Base-by-base conservation (phyloP, 2,329 filamentous ascomycete genomes). In the Pestalotiopsis sp. region DNA sequence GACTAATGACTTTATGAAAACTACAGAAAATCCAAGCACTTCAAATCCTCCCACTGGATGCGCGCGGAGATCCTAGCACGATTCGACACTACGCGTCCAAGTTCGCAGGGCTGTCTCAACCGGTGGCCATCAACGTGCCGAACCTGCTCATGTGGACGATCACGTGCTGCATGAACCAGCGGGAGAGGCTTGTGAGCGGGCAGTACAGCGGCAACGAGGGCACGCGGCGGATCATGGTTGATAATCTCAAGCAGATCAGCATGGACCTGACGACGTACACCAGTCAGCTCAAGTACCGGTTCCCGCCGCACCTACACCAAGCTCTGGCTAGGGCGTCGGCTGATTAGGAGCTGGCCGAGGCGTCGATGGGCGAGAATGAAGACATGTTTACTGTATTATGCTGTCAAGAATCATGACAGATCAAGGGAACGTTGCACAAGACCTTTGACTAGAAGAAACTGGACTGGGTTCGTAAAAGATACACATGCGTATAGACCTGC, bases 91-190 rank as follows among this genome's bases (percentile, higher is more conserved):
- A 90, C 69, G 94, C 95, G 1, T 89, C 93, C 74, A 91, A 90
- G 70, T 98, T 99, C 81, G 88, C 93, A 17, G 85, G 87, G 1
- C 86, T 97, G 55, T 88, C 94, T 3, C 89, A 93, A 72, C 89
- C 94, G 7, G 92, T 99, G 55, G 91, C 94, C 2, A 91, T 93
- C 77, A 97, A 96, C 75, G 90, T 98, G 73, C 95, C 95, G 20
- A 94, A 95, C 79, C 85, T 98, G 70, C 87, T 99, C 70, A 91
- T 97, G 82, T 98, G 96, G 96, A 94, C 94, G 63, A 93, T 99
- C 72, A 87, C 91, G 56, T 94, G 92, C 81, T 97, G 94, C 80
- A 91, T 91, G 63, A 88, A 90, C 67, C 91, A 97, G 80, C 88
- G 93, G 70, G 90, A 92, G 73, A 84, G 90, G 69, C 85, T 97